Evolutionary conservation across 23 red algal species (phyloP).

Genomic region (Agarophyton chilense): DNA sequence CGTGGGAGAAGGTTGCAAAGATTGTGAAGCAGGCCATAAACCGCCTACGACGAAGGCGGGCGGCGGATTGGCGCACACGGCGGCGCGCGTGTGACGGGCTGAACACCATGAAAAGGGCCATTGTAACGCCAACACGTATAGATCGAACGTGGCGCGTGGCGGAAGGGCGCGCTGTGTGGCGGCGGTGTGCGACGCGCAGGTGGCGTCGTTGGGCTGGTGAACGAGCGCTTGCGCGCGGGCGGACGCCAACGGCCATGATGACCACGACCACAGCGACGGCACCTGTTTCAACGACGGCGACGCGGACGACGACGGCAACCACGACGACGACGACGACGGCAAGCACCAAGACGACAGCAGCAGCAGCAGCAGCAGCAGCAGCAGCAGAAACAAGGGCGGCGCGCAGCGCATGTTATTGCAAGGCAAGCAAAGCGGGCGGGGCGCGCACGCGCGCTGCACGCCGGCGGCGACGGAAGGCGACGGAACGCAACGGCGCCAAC

Average conservation of each 20-base stretch:
- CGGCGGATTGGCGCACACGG: constrained; percentile 14
- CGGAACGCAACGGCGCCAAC: background rate
- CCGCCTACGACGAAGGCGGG: constrained; percentile 30
- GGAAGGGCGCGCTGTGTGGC: background rate
- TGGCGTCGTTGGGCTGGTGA: no score
- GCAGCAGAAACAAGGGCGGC: background rate
- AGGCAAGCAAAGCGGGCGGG: background rate
- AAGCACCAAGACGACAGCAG: no score
- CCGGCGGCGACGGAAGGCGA: background rate
- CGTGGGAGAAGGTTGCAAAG: background rate
- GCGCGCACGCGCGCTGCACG: background rate
- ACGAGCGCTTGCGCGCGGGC: background rate
- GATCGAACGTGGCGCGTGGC: constrained; percentile 16
- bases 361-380: no score
- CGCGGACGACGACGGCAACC: background rate
- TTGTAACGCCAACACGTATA: constrained; percentile 59
- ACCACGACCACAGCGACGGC: background rate
- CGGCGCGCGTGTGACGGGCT: no score
- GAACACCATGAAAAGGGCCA: constrained; percentile 61
- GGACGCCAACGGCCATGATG: background rate
- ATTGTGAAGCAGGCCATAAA: constrained; percentile 37
- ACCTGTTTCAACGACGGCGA: no score
- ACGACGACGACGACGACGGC: background rate
- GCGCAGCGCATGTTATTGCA: background rate
- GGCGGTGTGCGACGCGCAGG: background rate